Base-by-base conservation (phyloP, 306 rosid genomes). In the Ceratonia siliqua region DNA sequence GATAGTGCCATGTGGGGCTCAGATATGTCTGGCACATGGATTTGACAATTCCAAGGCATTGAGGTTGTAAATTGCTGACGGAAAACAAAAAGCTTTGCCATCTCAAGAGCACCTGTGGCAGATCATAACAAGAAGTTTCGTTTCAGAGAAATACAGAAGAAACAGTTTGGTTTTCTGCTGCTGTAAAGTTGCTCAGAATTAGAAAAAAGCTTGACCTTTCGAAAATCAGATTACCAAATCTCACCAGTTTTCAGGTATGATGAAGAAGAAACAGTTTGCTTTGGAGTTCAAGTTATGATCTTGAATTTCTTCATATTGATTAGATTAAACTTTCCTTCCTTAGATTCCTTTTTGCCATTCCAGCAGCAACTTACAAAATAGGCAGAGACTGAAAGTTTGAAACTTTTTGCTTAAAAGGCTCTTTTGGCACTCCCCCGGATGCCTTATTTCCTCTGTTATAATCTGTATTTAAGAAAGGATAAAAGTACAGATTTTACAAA, bases 101-200 rank as follows among this genome's bases (percentile, higher is more conserved):
- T 73, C 79, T 79, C 82, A 46, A 81, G 82, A 75, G 86, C 79
- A 87, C 82, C 81, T 41, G 64, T 24, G 70, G 54, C 84, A 82
- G 67, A 56, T 75, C 56, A 75, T 68, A 78, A 78, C 81, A 75
- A 38, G 49, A 72, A 71, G 72, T 72, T 64, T 64, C 42, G 58
- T 69, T 74, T 43, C 17, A 67, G 78, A 78, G 65, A 59, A 45
- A 68, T 33, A 50, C 8, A 56, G 41, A 70, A 74, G 48, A 67
- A 75, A 65, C 33, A 32, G 53, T 67, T 71, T 1, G 30, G 13
- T 72, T 42, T 32, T 22, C 36, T 62, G 17, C 35, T 32, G 30
- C 36, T 62, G 17, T 49, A 49, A 18, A 33, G 71, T 70, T 62
- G n/a, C 41, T 33, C 43, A 33, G 63, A 41, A 53, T 55, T 38